A percentile compares a stretch with the other conserved stretches of the same genome.
These are phyloP conservation scores for Cladosporium oxysporum DNA, from an alignment of 2,329 filamentous ascomycete genomes.

Conservation along the genomic window DNA sequence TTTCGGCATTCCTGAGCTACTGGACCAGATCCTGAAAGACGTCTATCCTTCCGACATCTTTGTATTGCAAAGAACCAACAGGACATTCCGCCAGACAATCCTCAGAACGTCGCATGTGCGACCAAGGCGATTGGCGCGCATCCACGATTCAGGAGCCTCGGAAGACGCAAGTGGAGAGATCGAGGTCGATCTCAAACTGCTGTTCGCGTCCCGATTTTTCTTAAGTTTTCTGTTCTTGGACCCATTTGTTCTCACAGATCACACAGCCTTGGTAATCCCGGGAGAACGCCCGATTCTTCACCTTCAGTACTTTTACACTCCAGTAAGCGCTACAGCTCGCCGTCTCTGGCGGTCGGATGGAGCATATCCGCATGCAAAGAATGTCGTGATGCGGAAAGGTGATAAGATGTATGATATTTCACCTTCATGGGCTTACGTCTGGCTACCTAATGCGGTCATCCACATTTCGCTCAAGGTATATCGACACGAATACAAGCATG, in stretches of 20 bases:
- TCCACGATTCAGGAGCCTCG: no score
- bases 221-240: neutral
- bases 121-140: neutral
- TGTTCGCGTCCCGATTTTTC: neutral
- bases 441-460: neutral
- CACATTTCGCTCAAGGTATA: neutral
- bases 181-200: neutral
- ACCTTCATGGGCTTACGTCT: neutral
- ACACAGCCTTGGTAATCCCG: neutral
- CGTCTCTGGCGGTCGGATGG: neutral
- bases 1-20: neutral
- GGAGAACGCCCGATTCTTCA: neutral
- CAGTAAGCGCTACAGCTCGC: neutral
- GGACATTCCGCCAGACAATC: neutral
- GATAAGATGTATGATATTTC: neutral
- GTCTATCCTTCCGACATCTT: neutral
- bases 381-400: neutral
- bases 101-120: neutral
- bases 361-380: neutral
- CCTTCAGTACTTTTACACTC: neutral
- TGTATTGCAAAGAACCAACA: neutral
- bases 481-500: neutral
- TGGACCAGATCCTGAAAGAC: neutral
- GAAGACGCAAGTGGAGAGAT: neutral
- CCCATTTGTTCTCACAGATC: neutral